Evolutionary conservation across 1,284 basidiomycete genomes (phyloP), one percentile per base, ranked within the genome.

Genomic region (Stygiomarasmius scandens): DNA sequence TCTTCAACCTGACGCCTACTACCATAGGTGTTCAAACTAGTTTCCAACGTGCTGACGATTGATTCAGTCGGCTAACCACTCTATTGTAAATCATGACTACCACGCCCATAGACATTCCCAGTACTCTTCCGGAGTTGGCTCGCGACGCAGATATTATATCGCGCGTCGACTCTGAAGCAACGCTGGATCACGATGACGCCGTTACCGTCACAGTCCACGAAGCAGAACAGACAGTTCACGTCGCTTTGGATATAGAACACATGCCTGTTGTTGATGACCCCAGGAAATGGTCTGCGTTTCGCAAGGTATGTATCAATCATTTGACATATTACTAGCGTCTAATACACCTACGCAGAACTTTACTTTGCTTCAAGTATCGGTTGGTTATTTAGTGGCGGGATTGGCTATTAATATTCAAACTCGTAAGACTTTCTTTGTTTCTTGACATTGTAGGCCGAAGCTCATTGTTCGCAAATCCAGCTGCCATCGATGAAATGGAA

Each of bases 241-340:
- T 36, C 27, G 56, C 56, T 27, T 43, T 69, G 27, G 76, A 77
- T 57, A 75, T 78, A 54, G 74, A 78, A 56, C 76, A 79, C 63
- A 67, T 71, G 55, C 75, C 79, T 14, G 92, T 95, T 2, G 71
- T 77, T 9, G 83, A 95, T 65, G 93, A 95, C 72, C 93, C 93
- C 9, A 77, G 91, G 47, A 67, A 78, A 61, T 96, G 93, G 93
- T 83, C 83, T 1, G 58, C 66, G 14, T 60, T 74, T 48, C 84
- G 86, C 66, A 95, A 96, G 81, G 86, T 83, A 51, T 22, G 63
- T 61, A 46, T 25, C 55, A 56, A 12, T 14, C n/a, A 22, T 22
- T 55, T n/a, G 4, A 41, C 38, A 16, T 19, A 41, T 6, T 32
- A 41, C 38, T n/a, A 12, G 34, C 24, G 14, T 54, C 36, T 44